Base-by-base conservation (phyloP, 2,329 filamentous ascomycete genomes). In the Microdochium paspali region DNA sequence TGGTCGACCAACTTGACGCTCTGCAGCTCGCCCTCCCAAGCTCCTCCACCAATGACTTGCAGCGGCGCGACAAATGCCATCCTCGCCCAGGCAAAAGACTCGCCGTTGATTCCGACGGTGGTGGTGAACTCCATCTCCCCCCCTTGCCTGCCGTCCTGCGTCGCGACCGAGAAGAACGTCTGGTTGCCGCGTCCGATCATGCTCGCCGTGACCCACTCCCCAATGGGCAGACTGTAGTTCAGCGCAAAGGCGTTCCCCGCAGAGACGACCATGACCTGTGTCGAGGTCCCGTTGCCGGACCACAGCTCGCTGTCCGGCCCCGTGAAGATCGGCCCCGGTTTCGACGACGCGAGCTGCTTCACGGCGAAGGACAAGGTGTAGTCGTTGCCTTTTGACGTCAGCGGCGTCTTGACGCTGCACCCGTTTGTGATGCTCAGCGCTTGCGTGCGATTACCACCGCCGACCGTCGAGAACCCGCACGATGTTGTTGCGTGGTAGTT, bases 321-420 rank as follows among this genome's bases (percentile, higher is more conserved):
- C 1, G 61, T 56, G n/a, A 74, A 59, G 18, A 74, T 55, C 60
- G 2, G 53, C 47, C 12, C 59, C 57, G 0, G 53, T 53, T 1
- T 61, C 55, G n/a, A 58, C 52, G 9, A 67, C 32, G 15, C 54
- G 60, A 28, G 26, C 13, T 28, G 26, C 13, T 13, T 28, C 5
- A 75, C 53, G 1, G 64, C 60, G 13, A 80, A 64, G 0, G 69
- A 66, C 1, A 82, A 65, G 0, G 72, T 77, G 57, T 81, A 81
- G 54, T 79, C 66, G 49, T 74, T 66, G 2, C 78, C 78, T 56
- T 81, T 82, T 28, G 72, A 74, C 0, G 59, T 58, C 9, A 77
- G 56, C 0, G 74, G 74, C 1, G 74, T 78, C 1, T 49, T 59
- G 2, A 78, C 48, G 3, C 60, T 59, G 54, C 76, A 79, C 1